Base-by-base conservation (phyloP, 345 rosid species). In the Tarenaya hassleriana region DNA sequence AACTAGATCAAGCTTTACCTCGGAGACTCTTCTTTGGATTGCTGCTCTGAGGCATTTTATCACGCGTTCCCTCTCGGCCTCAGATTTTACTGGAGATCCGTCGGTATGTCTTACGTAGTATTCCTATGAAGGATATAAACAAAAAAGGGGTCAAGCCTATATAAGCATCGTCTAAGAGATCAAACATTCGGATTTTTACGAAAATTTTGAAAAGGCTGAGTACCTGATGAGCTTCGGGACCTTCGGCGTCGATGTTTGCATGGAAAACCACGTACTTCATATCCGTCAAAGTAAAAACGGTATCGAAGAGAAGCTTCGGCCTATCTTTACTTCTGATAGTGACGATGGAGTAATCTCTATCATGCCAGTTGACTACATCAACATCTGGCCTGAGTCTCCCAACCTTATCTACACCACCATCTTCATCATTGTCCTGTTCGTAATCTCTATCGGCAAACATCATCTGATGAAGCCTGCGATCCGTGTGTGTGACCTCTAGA, bases 381-480 rank as follows among this genome's bases (percentile, higher is more conserved):
- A 87, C 96, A 62, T 73, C 64, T 5, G 92, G 95, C 47, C 77
- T 69, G 32, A 75, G 81, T 58, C 67, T 12, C 47, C 71, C 55
- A 68, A 59, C 73, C 59, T 48, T 12, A 49, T 68, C 55, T 51
- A 53, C 19, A 19, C 61, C 56, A 2, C 29, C 29, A 47, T 64
- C 77, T 27, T 32, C 64, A 15, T 73, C 73, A 21, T 66, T 72
- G 41, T 66, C 77, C 8, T 84, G 76, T 4, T 82, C 88, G 8
- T 84, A 91, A 60, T 91, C 98, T 68, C 98, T 74, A 56, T 80
- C 95, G 0, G 84, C 95, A 72, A 82, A 81, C 96, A 91, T 82
- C 90, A 91, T 50, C 47, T 91, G 98, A 71, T 91, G 98, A 66
- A 91, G 89, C 78, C 95, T 75, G 57, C 98, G 76, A 7, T 86